phyloP scores from a whole-genome alignment of 371 early-diverging fungal genomes.

The Lichtheimia corymbifera region DNA sequence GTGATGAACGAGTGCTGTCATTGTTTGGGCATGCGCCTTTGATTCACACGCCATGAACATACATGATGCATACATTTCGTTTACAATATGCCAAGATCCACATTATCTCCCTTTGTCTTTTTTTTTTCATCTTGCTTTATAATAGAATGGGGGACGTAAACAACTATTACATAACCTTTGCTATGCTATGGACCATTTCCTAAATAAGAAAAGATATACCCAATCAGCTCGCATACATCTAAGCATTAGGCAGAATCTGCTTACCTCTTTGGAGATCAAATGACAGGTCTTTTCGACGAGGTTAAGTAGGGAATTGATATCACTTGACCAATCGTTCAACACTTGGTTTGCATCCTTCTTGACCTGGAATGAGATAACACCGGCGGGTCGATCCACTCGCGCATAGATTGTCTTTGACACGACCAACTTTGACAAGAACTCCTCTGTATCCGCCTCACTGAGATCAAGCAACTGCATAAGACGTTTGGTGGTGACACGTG shows the following conservation, averaged over 20 bases:
- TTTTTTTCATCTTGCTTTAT: too few species aligned
- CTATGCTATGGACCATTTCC: slow-evolving; percentile 83
- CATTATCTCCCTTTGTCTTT: too few species aligned
- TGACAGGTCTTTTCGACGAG: slow-evolving; percentile 96
- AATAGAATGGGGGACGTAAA: too few species aligned
- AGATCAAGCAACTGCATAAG: slow-evolving; percentile 50
- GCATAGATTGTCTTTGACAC: slow-evolving; percentile 94
- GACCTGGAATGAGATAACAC: slow-evolving; percentile 84
- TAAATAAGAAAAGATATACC: slow-evolving; percentile 10
- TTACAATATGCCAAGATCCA: too few species aligned
- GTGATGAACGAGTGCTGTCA: too few species aligned
- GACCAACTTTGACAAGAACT: slow-evolving; percentile 89
- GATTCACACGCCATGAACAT: too few species aligned
- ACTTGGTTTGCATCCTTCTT: slow-evolving; percentile 85
- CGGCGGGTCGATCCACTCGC: slow-evolving; percentile 91
- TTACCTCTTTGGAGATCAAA: slow-evolving; percentile 91
- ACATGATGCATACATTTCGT: too few species aligned
- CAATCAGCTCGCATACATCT: background rate
- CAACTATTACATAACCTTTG: slow-evolving; percentile 58
- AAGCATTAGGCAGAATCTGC: background rate
- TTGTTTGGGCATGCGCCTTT: too few species aligned
- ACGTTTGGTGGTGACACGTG: slow-evolving; percentile 78
- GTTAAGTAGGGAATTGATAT: slow-evolving; percentile 83
- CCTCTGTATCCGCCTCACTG: slow-evolving; percentile 77
- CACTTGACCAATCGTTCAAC: slow-evolving; percentile 90